Percentiles rank a stretch among this genome's conserved stretches.
Evolutionary conservation across 2,329 filamentous ascomycete genomes (phyloP).

Genomic region (Aschersonia sp.): DNA sequence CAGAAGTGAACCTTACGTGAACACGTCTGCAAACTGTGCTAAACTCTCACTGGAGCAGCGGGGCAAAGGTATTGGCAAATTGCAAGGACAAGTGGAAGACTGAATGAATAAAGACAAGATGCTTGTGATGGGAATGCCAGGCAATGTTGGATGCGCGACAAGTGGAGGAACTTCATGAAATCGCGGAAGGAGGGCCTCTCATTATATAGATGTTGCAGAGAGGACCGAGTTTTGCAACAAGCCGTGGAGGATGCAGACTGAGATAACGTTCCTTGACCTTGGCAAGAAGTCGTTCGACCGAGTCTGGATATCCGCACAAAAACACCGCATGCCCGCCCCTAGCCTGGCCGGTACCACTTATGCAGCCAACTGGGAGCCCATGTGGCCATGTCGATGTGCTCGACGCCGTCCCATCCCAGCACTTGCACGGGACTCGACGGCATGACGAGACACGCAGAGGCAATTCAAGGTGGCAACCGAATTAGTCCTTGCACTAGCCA

Average conservation of each 20-base stretch:
- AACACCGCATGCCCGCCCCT: too few relatives aligned
- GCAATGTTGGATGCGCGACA: not conserved
- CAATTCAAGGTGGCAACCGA: not conserved
- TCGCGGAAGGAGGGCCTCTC: not conserved
- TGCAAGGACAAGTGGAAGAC: not conserved
- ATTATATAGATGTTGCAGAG: not conserved
- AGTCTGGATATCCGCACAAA: not conserved
- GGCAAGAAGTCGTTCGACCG: not conserved
- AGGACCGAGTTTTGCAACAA: not conserved
- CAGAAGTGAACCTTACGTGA: not conserved
- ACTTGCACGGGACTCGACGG: conserved; percentile 5
- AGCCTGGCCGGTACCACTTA: not conserved
- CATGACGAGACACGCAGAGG: conserved; percentile 1
- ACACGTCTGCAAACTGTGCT: not conserved
- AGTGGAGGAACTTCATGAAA: not conserved
- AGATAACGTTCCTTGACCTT: not conserved
- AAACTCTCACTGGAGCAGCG: not conserved
- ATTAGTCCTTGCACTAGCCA: not conserved
- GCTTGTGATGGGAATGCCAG: not conserved
- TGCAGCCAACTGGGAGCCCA: not conserved
- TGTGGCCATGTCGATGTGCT: not conserved
- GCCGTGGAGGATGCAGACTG: not conserved
- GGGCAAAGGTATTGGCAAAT: not conserved
- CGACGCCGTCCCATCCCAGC: not conserved
- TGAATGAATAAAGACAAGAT: not conserved